Base-by-base conservation (phyloP, 257 asterid species). In the Gardenia jasminoides region DNA sequence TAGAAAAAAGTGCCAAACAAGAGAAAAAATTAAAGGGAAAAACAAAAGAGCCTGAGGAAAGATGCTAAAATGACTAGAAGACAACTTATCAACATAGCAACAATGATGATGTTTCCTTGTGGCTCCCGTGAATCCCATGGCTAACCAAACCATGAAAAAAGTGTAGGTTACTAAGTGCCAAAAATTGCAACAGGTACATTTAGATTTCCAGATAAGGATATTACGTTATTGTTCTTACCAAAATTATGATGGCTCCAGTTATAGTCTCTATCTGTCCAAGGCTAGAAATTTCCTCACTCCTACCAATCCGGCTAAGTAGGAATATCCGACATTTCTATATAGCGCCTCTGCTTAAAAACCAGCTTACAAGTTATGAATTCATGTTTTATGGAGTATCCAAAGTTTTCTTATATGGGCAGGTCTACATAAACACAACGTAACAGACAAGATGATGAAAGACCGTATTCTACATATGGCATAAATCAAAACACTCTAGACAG, bases 91-190 rank as follows among this genome's bases (percentile, higher is more conserved):
- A 67, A 10, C 30, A 48, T 47, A 71, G 46, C 30, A 48, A 44
- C 24, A 36, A 36, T 36, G 41, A 5, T 13, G 56, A 31, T 67
- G 56, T 77, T 66, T 50, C 11, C 50, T 33, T 66, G 67, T 77
- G 65, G 67, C 67, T 77, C 80, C 80, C 80, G 80, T 77, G 80
- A 77, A 19, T 67, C 72, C 36, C 3, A 19, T 47, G 48, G 19
- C 16, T 1, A 65, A 47, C 8, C 10, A 33, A 64, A 66, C 22
- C 44, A 43, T 44, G 15, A 24, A 70, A 10, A 59, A n/a, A 6
- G 26, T 20, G 10, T n/a, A 24, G 15, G 15, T n/a, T 10, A n/a
- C 33, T 56, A 19, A 20, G 61, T 56, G 62, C 62, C 62, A 19
- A 19, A 20, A 56, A 20, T 56, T 19, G 62, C 9, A 54, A 19